These are phyloP conservation scores for Daldinia caldariorum DNA, from an alignment of 495 filamentous ascomycete genomes.

Conservation along the genomic window DNA sequence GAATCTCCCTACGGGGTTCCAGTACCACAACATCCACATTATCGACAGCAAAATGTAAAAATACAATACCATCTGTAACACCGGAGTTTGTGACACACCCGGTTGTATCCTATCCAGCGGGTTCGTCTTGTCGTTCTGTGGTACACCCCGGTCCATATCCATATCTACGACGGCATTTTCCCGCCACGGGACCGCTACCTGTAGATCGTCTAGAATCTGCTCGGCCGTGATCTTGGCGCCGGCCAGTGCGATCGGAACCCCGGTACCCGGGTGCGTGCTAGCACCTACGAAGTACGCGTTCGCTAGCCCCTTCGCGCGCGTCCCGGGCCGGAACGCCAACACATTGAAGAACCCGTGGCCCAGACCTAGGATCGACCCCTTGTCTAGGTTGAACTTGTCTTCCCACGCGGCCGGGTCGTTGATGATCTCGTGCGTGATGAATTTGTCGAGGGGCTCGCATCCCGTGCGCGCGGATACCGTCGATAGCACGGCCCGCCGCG, in stretches of 20 bases:
- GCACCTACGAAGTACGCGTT: slow-evolving; percentile 73
- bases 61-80: not conserved
- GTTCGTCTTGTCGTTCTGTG: slow-evolving; percentile 37
- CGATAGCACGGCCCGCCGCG: slow-evolving; percentile 62
- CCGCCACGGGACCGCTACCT: slow-evolving; percentile 56
- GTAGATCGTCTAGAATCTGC: slow-evolving; percentile 60
- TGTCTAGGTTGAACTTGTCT: slow-evolving; percentile 72
- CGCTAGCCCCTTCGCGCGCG: slow-evolving; percentile 59
- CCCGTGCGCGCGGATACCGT: slow-evolving; percentile 67
- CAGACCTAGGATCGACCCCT: slow-evolving; percentile 73
- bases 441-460: slow-evolving; percentile 51
- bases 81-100: not conserved
- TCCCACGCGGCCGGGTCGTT: slow-evolving; percentile 72
- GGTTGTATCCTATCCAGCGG: slow-evolving; percentile 48
- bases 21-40: slow-evolving; percentile 12
- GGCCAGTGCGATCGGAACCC: slow-evolving; percentile 74
- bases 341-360: slow-evolving; percentile 78
- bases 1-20: not conserved
- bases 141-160: slow-evolving; percentile 37
- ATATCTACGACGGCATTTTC: slow-evolving; percentile 16
- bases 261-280: slow-evolving; percentile 75
- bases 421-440: slow-evolving; percentile 66
- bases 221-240: slow-evolving; percentile 69
- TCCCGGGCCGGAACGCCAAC: slow-evolving; percentile 69
- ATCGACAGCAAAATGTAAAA: slow-evolving; percentile 17